Evolutionary conservation across 106 monocot genomes (phyloP).

Genomic region (Phalaenopsis aphrodite): DNA sequence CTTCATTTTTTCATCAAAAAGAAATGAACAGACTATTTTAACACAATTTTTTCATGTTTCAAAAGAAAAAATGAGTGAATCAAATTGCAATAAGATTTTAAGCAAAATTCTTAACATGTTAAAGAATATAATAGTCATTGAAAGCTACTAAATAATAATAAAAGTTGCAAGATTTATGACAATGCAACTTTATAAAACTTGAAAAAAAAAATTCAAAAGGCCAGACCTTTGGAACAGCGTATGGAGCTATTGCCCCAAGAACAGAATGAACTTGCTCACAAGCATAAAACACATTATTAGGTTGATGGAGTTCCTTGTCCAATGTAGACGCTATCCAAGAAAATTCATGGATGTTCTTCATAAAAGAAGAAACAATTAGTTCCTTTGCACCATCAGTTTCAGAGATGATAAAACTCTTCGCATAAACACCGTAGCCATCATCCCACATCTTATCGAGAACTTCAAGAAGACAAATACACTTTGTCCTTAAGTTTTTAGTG

Average conservation of each 20-base stretch:
- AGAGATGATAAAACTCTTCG: slow-evolving; percentile 15
- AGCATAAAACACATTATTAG: slow-evolving; percentile 71
- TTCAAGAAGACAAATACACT: slow-evolving; percentile 83
- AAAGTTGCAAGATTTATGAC: background rate
- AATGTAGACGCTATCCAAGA: slow-evolving; percentile 69
- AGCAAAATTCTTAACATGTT: background rate
- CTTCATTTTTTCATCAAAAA: too few species aligned
- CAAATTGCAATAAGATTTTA: too few species aligned
- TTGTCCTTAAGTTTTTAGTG: slow-evolving; percentile 35
- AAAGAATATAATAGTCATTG: background rate
- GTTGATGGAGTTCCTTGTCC: slow-evolving; percentile 58
- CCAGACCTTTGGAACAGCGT: slow-evolving; percentile 79
- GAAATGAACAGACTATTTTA: too few species aligned
- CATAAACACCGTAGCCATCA: slow-evolving; percentile 48
- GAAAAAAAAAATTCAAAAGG: background rate
- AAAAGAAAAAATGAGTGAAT: too few species aligned
- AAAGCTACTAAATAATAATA: background rate
- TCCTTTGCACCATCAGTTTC: slow-evolving; percentile 14
- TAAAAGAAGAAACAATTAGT: slow-evolving; percentile 42
- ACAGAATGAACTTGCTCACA: slow-evolving; percentile 65
- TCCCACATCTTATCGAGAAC: slow-evolving; percentile 94
- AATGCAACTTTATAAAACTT: background rate
- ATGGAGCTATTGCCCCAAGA: slow-evolving; percentile 60
- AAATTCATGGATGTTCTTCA: slow-evolving; percentile 45
- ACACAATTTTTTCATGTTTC: too few species aligned